Evolutionary conservation across 345 rosid genomes (phyloP), one percentile per base, ranked within the genome.

Genomic region (Anastatica hierochuntica): DNA sequence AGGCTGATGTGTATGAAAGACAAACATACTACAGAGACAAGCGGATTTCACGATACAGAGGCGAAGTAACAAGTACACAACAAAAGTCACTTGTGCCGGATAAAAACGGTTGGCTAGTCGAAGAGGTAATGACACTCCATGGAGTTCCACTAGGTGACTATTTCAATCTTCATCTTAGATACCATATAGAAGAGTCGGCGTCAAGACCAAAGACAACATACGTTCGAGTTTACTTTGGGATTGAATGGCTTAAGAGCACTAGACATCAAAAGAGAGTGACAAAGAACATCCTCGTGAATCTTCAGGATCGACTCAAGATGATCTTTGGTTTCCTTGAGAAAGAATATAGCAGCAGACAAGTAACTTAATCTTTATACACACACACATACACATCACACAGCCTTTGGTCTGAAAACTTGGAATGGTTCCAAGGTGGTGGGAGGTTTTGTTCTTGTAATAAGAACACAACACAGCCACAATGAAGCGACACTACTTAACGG

Each of bases 241-340:
- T 87, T n/a, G 92, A 83, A 24, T 92, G 98, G 98, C 78, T 82
- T 50, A 92, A 88, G 75, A 92, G 94, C 79, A 87, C 81, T 5
- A 67, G 55, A 64, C 84, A 92, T 50, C 83, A 72, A 69, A 84
- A 84, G 79, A 79, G 83, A 66, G 77, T 83, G 41, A 66, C 96
- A 6, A 87, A 85, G 73, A 87, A 87, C 72, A 65, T 92, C 59
- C 42, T 76, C 2, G 67, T 53, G 8, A 80, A 69, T 66, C 74
- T 87, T 30, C 86, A 82, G 65, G 86, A 81, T 53, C 78, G 96
- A 9, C 62, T 84, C 1, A 88, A 83, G 77, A 64, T 78, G 71
- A 72, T 69, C 43, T 76, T 81, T 11, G 79, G 79, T 38, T 73
- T 73, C 4, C 41, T 83, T 7, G 98, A 92, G 76, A 87, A 71